Conservation (phyloP, 257 asterid species). For the Solanum paucissectum region DNA sequence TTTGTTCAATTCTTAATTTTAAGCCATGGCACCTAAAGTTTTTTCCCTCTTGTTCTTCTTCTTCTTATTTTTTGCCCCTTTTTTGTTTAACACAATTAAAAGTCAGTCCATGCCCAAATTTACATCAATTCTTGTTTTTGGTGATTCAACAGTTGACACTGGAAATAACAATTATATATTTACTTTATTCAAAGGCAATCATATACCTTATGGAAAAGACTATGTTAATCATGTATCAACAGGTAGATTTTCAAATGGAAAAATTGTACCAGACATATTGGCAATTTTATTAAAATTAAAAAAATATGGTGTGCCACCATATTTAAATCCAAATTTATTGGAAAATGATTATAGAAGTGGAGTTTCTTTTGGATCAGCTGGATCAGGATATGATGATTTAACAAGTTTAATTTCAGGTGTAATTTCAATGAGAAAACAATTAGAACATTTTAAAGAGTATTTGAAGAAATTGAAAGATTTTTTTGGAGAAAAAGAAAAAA, state of each 20-base stretch:
- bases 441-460: neutral
- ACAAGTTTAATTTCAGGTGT: neutral
- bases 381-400: neutral
- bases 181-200: neutral
- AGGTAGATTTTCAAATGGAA: slow-evolving; percentile 1
- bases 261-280: neutral
- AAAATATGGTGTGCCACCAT: neutral
- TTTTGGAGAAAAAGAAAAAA: neutral
- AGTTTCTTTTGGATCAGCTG: neutral
- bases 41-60: neutral
- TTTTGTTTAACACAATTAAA: neutral
- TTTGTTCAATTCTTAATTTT: neutral
- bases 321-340: neutral
- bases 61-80: neutral
- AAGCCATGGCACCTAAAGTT: neutral
- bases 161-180: neutral
- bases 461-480: neutral
- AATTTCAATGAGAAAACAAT: neutral
- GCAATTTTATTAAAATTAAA: neutral
- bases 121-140: neutral
- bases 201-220: neutral
- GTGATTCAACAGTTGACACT: slow-evolving; percentile 1
- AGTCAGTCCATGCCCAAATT: neutral
- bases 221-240: neutral
- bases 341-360: neutral